Evolutionary conservation across 768 basidiomycete species (phyloP).

Genomic region (Hortiboletus flavorubellus): DNA sequence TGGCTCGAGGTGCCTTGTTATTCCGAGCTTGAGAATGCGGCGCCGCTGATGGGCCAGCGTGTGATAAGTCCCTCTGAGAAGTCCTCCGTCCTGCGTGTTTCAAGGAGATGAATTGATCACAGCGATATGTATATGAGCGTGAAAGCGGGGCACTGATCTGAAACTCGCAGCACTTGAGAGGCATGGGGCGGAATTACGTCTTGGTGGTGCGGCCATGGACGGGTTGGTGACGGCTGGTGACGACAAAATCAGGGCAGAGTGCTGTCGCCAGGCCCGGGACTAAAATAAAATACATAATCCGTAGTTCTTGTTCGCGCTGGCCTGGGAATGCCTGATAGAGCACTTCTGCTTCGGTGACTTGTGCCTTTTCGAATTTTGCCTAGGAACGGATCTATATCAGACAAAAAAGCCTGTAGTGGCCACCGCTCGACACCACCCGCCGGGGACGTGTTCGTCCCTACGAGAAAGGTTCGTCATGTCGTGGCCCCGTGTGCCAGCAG

Average conservation of each 20-base stretch:
- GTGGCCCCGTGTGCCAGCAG: conserved; percentile 3
- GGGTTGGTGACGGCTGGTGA: neutral
- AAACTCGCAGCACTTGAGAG: conserved; percentile 8
- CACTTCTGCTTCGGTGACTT: neutral
- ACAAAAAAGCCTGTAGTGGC: neutral
- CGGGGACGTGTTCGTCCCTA: neutral
- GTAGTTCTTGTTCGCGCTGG: neutral
- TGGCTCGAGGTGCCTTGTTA: neutral
- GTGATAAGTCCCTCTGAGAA: conserved; percentile 10
- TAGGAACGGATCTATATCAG: conserved; percentile 14
- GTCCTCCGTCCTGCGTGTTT: conserved; percentile 20
- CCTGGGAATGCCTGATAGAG: neutral
- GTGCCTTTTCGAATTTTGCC: conserved; percentile 8
- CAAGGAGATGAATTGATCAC: conserved; percentile 20
- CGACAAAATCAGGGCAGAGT: neutral
- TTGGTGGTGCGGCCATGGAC: neutral
- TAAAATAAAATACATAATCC: too few relatives aligned
- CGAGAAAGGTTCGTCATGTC: neutral
- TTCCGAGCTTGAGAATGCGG: conserved; percentile 5
- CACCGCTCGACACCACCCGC: conserved; percentile 8
- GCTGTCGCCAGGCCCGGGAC: too few relatives aligned
- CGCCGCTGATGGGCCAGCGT: conserved; percentile 1
- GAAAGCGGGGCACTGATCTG: neutral
- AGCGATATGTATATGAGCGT: conserved; percentile 4
- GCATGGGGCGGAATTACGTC: neutral